These are phyloP conservation scores for Pyrus communis DNA, from an alignment of 306 rosid genomes.

Conservation along the genomic window DNA sequence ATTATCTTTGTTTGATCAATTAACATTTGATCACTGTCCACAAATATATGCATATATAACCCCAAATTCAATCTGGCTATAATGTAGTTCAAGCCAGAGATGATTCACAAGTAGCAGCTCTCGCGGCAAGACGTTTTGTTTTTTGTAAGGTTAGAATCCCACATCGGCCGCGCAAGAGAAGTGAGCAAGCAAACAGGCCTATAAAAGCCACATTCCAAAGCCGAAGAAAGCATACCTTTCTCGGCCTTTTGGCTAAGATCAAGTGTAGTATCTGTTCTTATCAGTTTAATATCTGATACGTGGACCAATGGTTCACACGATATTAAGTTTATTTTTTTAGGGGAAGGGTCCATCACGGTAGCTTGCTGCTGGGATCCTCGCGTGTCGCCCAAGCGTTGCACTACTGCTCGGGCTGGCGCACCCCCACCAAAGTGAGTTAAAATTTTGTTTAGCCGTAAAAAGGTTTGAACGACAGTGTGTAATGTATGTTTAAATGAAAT, in stretches of 20 bases:
- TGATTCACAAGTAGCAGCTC: too few species aligned
- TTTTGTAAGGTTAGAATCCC: neutral
- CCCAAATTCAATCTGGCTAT: too few species aligned
- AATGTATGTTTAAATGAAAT: too few species aligned
- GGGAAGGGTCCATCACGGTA: rapidly evolving
- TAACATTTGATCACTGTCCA: too few species aligned
- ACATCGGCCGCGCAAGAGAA: neutral
- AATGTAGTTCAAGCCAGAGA: neutral
- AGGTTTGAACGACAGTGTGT: too few species aligned
- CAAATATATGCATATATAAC: too few species aligned
- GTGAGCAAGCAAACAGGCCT: neutral
- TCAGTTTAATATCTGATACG: neutral
- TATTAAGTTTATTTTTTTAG: too few species aligned
- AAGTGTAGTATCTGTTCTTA: neutral
- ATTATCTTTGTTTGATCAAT: too few species aligned
- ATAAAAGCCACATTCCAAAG: rapidly evolving
- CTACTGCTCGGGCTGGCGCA: neutral
- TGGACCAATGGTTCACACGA: rapidly evolving
- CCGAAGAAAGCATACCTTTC: rapidly evolving
- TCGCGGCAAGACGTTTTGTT: neutral
- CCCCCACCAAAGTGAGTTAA: neutral
- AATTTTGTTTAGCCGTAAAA: neutral
- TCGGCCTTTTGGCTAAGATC: neutral
- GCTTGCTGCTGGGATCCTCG: neutral
- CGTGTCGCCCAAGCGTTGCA: neutral